Evolutionary conservation across 108 stramenopile species (phyloP).

Genomic region (Chaetoceros tenuissimus): DNA sequence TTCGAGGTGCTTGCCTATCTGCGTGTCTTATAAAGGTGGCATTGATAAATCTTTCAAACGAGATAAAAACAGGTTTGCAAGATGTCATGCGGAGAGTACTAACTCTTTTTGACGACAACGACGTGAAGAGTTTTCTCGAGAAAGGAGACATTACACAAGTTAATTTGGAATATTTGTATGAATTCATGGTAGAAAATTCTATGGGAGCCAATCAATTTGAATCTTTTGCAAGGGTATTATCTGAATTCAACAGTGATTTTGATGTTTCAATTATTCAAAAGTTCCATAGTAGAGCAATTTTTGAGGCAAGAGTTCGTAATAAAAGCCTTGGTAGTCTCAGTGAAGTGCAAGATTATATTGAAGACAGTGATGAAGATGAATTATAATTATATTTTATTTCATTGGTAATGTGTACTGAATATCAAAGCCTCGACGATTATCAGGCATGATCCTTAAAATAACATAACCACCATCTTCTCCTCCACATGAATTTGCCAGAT

Average conservation of each 20-base stretch:
- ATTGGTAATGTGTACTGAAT: conserved; percentile 20
- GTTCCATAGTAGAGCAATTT: background rate
- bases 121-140: background rate
- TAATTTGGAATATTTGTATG: background rate
- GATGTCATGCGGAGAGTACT: background rate
- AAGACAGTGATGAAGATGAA: background rate
- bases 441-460: conserved; percentile 26
- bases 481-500: conserved; percentile 30
- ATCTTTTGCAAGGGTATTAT: background rate
- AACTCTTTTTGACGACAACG: background rate
- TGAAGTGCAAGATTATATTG: too few relatives aligned
- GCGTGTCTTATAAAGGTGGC: background rate
- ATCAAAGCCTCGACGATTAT: conserved; percentile 39
- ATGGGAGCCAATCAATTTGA: background rate
- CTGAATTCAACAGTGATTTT: background rate
- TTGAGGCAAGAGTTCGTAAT: background rate
- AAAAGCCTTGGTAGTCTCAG: background rate
- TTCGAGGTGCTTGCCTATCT: background rate
- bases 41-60: background rate
- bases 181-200: background rate
- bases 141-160: background rate
- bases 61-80: background rate
- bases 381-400: background rate
- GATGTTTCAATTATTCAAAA: background rate
- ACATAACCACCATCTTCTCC: conserved; percentile 29